These are phyloP conservation scores for Carex littledalei DNA, from an alignment of 176 grass and related monocot species.

Conservation along the genomic window DNA sequence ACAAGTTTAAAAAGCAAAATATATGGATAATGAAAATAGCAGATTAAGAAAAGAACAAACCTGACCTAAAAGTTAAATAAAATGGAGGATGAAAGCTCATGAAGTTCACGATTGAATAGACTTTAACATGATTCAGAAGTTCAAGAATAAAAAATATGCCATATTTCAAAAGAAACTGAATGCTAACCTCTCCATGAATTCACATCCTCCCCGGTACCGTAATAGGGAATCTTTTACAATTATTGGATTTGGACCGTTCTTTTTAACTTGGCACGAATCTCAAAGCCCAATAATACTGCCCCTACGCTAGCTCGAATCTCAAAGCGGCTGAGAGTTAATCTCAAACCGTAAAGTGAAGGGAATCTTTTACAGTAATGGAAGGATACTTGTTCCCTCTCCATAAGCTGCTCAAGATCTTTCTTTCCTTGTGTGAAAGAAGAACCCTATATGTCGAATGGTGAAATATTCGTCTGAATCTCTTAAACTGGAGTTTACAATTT, in stretches of 20 bases:
- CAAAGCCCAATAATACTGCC: no score
- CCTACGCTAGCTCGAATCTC: no score
- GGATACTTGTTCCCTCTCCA: no score
- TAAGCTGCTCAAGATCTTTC: slow-evolving; percentile 70
- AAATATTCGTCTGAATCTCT: slow-evolving; percentile 81
- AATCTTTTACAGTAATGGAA: no score
- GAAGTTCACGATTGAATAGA: neutral
- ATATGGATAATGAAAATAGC: neutral
- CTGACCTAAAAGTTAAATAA: neutral
- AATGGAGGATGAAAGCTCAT: neutral
- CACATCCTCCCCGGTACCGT: no score
- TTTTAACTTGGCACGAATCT: no score
- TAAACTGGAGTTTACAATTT: slow-evolving; percentile 55
- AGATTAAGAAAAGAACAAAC: neutral
- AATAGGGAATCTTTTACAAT: no score
- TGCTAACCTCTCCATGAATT: slow-evolving; percentile 67
- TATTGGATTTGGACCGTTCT: no score
- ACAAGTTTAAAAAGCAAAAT: neutral
- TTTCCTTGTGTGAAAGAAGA: slow-evolving; percentile 74
- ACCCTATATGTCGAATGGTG: slow-evolving; percentile 78
- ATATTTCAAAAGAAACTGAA: neutral
- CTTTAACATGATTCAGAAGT: neutral
- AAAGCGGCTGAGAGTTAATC: no score
- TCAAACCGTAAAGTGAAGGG: no score
- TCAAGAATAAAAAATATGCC: neutral